A percentile compares a stretch with the other conserved stretches of the same genome.
Evolutionary conservation across 139 green algal genomes (phyloP).

Genomic region (Eudorina sp.): DNA sequence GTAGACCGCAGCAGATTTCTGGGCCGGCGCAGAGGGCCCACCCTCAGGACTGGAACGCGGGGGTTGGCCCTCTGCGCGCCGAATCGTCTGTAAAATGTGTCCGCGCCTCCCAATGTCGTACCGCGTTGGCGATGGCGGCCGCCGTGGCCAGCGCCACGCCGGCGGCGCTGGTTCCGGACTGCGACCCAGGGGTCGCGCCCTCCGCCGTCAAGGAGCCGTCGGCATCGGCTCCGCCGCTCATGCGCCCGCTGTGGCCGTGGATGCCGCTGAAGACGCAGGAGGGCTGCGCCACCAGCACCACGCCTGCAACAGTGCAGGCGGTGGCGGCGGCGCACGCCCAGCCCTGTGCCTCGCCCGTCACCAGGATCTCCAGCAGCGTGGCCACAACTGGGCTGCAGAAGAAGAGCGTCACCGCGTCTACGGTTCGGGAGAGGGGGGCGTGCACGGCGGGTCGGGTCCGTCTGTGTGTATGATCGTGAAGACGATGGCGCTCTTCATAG

Average conservation of each 20-base stretch:
- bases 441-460: too few species aligned
- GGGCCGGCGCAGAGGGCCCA: too few species aligned
- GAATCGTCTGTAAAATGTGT: not conserved
- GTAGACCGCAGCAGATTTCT: too few species aligned
- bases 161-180: not conserved
- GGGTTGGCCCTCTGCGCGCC: not conserved
- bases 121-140: slow-evolving; percentile 36
- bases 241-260: not conserved
- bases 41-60: too few species aligned
- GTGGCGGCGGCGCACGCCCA: slow-evolving; percentile 32
- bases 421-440: not conserved
- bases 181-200: not conserved
- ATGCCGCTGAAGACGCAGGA: slow-evolving; percentile 52
- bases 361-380: slow-evolving; percentile 48
- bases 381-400: slow-evolving; percentile 62
- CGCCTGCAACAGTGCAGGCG: slow-evolving; percentile 24
- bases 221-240: not conserved
- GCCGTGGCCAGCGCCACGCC: not conserved
- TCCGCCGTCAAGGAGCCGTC: not conserved
- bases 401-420: slow-evolving; percentile 64
- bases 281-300: slow-evolving; percentile 48
- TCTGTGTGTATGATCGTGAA: too few species aligned
- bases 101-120: not conserved
- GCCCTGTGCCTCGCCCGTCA: slow-evolving; percentile 40
- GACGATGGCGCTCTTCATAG: too few species aligned